Evolutionary conservation across 345 rosid species (phyloP).

Genomic region (Populus ilicifolia): DNA sequence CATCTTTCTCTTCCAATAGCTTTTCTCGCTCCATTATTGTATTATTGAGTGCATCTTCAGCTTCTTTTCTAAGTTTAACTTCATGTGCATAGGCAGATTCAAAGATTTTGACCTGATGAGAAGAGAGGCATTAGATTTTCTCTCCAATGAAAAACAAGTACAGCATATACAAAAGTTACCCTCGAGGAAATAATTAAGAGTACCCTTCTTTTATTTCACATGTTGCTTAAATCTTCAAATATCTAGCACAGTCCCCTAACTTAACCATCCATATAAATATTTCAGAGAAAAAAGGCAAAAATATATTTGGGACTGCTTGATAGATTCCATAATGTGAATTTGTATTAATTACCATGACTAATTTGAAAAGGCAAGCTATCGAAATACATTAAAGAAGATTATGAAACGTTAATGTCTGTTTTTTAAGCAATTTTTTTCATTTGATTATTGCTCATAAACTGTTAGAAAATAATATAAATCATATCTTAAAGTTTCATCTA

Average conservation of each 20-base stretch:
- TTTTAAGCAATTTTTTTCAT: not conserved
- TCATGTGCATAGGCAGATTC: conserved; percentile 45
- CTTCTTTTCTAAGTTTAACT: conserved; percentile 41
- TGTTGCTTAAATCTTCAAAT: not conserved
- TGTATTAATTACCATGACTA: not conserved
- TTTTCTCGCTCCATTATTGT: conserved; percentile 37
- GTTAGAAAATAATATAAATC: no score
- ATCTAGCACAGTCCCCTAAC: not conserved
- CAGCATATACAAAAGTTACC: conserved; percentile 4
- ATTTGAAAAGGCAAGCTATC: not conserved
- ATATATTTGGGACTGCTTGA: not conserved
- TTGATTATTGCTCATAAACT: no score
- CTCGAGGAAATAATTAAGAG: not conserved
- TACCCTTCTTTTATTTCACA: not conserved
- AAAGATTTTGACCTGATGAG: conserved; percentile 43
- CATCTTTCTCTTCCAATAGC: conserved; percentile 45
- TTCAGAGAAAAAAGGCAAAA: not conserved
- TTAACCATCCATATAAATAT: not conserved
- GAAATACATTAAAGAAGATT: not conserved
- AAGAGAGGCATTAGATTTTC: not conserved
- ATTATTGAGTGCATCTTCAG: conserved; percentile 41
- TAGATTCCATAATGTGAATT: not conserved
- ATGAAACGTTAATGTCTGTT: not conserved
- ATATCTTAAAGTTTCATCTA: no score
- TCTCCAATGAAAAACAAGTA: not conserved